Evolutionary conservation across 225 moss, liverwort and hornwort genomes (phyloP), one percentile per base, ranked within the genome.

Genomic region (Marchantia paleacea): DNA sequence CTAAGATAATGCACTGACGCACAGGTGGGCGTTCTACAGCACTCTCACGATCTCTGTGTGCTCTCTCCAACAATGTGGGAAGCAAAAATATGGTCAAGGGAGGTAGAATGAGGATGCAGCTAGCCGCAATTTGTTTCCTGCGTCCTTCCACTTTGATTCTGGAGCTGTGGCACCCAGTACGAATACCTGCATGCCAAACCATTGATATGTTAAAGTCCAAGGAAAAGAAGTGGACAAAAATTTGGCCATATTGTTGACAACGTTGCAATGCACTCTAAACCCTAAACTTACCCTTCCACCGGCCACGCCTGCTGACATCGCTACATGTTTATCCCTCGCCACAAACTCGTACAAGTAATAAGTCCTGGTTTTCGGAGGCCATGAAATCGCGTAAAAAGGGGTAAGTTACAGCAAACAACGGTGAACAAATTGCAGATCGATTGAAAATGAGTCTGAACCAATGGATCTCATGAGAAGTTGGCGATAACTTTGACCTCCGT

Each of bases 291-390:
- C 99, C 87, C 88, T 90, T 89, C 99, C 99, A 81, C 88, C 86
- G 30, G 95, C 87, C 75, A 95, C 94, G 24, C 95, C 95, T 71
- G 92, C 95, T 68, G 91, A 93, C 82, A 99, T 85, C 51, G 91
- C 90, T 55, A 95, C 95, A 71, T 89, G 91, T 86, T 91, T 92
- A 80, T 94, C 94, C 83, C 83, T 90, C 19, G 90, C 73, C 70
- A 95, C 86, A 85, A 99, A 99, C 85, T 99, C 99, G 64, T 95
- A 99, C 47, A 92, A 71, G 80, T 99, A 99, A 61, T 99, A 99
- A 48, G 91, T 95, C 84, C 99, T 99, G 81, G 30, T 49, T 52
- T 2, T 1, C 22, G 10, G n/a, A 13, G 22, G 25, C 12, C 55
- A 77, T 22, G 31, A 31, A 49, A 62, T 24, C n/a, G 19, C 19